Evolutionary conservation across 768 basidiomycete genomes (phyloP).

Genomic region (Coprinellus micaceus): DNA sequence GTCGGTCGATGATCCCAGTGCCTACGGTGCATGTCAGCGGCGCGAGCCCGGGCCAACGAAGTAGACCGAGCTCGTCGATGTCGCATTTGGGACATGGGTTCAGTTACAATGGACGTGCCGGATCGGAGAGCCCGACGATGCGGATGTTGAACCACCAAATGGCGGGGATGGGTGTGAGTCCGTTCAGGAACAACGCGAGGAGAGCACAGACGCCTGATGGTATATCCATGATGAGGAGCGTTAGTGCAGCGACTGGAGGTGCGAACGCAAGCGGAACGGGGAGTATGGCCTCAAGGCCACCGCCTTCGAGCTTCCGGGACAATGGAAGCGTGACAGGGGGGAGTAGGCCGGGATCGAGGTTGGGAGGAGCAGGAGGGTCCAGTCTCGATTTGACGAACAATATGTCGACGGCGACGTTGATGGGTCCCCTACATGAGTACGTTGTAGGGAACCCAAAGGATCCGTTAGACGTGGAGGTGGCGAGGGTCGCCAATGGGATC

Average conservation of each 20-base stretch:
- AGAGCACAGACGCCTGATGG: constrained; percentile 65
- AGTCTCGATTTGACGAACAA: neutral
- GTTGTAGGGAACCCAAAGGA: constrained; percentile 63
- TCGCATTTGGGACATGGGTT: constrained; percentile 45
- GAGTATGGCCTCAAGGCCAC: constrained; percentile 35
- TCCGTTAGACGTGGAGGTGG: constrained; percentile 81
- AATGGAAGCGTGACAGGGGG: constrained; percentile 19
- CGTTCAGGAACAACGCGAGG: constrained; percentile 5
- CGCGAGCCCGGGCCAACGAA: constrained; percentile 39
- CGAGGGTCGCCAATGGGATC: constrained; percentile 67
- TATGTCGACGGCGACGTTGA: constrained; percentile 32
- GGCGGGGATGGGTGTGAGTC: neutral
- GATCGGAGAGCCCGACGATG: constrained; percentile 15
- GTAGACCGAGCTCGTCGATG: constrained; percentile 62
- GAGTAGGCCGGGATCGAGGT: constrained; percentile 21
- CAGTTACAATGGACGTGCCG: neutral
- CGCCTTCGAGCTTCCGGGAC: constrained; percentile 78
- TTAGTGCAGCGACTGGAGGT: constrained; percentile 40
- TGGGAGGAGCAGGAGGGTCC: neutral
- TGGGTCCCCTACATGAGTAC: constrained; percentile 55
- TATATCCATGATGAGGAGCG: constrained; percentile 22
- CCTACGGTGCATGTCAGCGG: constrained; percentile 69
- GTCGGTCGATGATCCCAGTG: constrained; percentile 80
- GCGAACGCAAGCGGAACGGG: constrained; percentile 3
- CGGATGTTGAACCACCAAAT: neutral